Base-by-base conservation (phyloP, 352 stramenopile genomes). In the Globisporangium canariense region DNA sequence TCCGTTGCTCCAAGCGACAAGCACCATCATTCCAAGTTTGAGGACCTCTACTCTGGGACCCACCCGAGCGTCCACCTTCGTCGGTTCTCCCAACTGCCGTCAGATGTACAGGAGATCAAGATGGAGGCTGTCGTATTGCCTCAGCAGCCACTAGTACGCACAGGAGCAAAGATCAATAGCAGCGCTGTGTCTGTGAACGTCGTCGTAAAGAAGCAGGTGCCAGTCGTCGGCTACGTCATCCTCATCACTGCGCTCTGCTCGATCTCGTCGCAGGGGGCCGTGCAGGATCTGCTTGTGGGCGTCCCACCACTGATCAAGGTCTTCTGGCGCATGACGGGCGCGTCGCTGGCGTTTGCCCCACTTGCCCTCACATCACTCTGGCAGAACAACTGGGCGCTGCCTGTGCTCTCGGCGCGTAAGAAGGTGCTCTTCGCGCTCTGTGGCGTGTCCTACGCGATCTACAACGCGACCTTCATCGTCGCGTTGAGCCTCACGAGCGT, bases 241-340 rank as follows among this genome's bases (percentile, higher is more conserved):
- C 56, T 88, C 20, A 25, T 75, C 47, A 70, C 60, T 4, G 73
- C 79, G 6, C 65, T 85, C 20, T 64, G 66, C 22, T 70, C 74
- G 7, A 75, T 84, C 11, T 79, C 77, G 28, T 81, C 76, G 0
- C 79, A 86, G 52, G 76, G 76, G 6, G 77, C 79, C 2, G 77
- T 70, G 41, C 67, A 86, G 1, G 64, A 81, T 22, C 58, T 81
- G 50, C 72, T 86, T 6, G 64, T 69, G 1, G 67, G 68, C 25
- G 77, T 83, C 10, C 72, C 76, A 25, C 76, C 75, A 4, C 57
- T 88, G 28, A 65, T 88, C 22, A 79, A 81, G 57, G 68, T 88
- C 16, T 83, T 88, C 41, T 88, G 79, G 79, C 76, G 79, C 38
- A 62, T 82, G 52, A 71, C 71, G 20, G 79, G 79, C 10, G 75